phyloP scores from a whole-genome alignment of 192 early-diverging fungal species.

The Coemansia sp. region DNA sequence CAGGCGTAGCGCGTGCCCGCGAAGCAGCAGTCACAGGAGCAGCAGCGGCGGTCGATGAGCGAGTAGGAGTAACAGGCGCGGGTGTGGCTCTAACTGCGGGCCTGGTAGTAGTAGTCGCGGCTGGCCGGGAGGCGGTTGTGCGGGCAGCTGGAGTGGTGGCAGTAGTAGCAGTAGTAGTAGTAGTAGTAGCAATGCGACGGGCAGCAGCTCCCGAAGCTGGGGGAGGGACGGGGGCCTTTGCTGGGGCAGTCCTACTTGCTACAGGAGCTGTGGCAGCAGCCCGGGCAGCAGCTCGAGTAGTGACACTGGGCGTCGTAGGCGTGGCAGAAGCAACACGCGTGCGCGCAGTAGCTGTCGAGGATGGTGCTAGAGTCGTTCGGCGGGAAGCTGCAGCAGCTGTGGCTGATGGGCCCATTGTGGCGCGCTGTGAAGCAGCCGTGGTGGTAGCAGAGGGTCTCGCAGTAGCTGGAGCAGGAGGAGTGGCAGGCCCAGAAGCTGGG shows the following conservation, averaged over 20 bases:
- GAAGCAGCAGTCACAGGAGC: background rate
- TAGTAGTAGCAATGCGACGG: too few relatives aligned
- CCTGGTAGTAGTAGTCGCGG: background rate
- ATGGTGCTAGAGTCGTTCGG: constrained; percentile 17
- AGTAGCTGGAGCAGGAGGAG: background rate
- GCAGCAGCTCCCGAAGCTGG: background rate
- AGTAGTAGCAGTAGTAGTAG: background rate
- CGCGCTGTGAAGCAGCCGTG: constrained; percentile 5
- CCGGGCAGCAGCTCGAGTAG: background rate
- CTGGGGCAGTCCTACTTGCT: background rate
- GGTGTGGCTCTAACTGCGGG: background rate
- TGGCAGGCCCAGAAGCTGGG: constrained; percentile 7
- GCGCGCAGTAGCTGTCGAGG: background rate
- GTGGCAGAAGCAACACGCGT: constrained; percentile 1
- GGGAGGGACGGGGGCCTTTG: background rate
- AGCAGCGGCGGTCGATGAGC: background rate
- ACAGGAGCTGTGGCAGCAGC: background rate
- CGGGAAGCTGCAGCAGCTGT: constrained; percentile 1
- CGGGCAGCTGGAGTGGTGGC: background rate
- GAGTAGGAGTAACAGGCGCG: background rate
- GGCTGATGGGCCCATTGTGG: constrained; percentile 12
- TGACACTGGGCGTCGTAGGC: constrained; percentile 5
- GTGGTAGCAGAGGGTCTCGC: background rate
- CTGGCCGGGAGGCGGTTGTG: constrained; percentile 1
- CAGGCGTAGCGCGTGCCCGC: background rate